A percentile compares a stretch with the other conserved stretches of the same genome.
Evolutionary conservation across 352 stramenopile genomes (phyloP).

Genomic region (Phytophthora sojae): DNA sequence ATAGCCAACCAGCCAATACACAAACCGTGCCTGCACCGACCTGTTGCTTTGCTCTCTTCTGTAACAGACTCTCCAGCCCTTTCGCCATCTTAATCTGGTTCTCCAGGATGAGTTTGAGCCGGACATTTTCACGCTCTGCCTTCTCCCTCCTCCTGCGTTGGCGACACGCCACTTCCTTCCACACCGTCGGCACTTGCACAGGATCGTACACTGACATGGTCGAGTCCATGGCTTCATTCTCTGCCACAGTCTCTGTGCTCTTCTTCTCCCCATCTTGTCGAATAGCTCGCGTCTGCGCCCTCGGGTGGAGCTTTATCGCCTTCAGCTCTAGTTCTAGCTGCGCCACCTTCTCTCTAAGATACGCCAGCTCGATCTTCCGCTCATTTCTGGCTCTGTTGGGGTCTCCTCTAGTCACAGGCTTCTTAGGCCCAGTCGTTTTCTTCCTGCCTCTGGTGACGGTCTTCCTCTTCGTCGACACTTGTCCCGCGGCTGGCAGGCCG

Average conservation of each 20-base stretch:
- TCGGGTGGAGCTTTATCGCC: slow-evolving; percentile 44
- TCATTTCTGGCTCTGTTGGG: slow-evolving; percentile 45
- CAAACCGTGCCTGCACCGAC: not conserved
- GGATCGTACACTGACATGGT: slow-evolving; percentile 29
- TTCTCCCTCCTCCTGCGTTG: slow-evolving; percentile 53
- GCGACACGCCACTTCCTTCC: slow-evolving; percentile 44
- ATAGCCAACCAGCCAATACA: not conserved
- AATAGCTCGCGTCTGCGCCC: slow-evolving; percentile 44
- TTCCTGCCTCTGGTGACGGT: slow-evolving; percentile 23
- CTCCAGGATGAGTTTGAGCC: slow-evolving; percentile 59
- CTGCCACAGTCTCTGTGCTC: not conserved
- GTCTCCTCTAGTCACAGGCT: slow-evolving; percentile 47
- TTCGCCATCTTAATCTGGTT: slow-evolving; percentile 47
- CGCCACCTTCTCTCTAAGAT: slow-evolving; percentile 74
- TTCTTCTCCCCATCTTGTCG: slow-evolving; percentile 14
- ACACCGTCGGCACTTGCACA: slow-evolving; percentile 35
- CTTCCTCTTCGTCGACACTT: slow-evolving; percentile 14
- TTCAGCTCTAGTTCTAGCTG: slow-evolving; percentile 68
- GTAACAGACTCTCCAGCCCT: slow-evolving; percentile 40
- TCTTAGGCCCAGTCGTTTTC: slow-evolving; percentile 52
- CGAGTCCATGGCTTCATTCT: slow-evolving; percentile 1
- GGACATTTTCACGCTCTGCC: slow-evolving; percentile 57
- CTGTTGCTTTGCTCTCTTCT: slow-evolving; percentile 46
- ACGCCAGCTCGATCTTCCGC: slow-evolving; percentile 73
- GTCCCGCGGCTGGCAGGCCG: slow-evolving; percentile 17